These are phyloP conservation scores for Macadamia integrifolia DNA, from an alignment of 164 flowering plant species.

Conservation along the genomic window DNA sequence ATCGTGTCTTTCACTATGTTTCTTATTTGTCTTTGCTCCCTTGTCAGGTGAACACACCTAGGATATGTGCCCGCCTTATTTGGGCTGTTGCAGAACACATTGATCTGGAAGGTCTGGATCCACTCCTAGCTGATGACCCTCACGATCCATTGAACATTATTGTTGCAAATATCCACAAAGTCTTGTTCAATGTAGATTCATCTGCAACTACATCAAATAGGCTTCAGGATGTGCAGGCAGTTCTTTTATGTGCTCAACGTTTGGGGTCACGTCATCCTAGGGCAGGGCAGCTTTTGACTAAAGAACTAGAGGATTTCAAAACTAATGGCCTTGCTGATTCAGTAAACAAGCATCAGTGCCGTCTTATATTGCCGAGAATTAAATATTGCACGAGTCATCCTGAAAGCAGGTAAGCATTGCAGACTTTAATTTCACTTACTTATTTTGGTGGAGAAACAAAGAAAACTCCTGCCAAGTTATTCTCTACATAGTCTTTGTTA, in stretches of 20 bases:
- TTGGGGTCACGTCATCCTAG: slow-evolving; percentile 85
- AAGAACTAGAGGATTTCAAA: slow-evolving; percentile 95
- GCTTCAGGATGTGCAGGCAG: slow-evolving; percentile 94
- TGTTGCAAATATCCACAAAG: slow-evolving; percentile 77
- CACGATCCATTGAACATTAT: slow-evolving; percentile 90
- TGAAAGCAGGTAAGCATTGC: slow-evolving; percentile 56
- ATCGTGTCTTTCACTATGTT: background rate
- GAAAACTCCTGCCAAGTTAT: background rate
- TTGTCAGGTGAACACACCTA: slow-evolving; percentile 81
- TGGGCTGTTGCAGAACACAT: slow-evolving; percentile 96
- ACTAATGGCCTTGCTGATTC: slow-evolving; percentile 69
- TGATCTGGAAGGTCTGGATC: slow-evolving; percentile 92
- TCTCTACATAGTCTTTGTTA: background rate
- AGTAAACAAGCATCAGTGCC: slow-evolving; percentile 91
- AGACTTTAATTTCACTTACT: too few species aligned
- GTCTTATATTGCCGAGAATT: slow-evolving; percentile 83
- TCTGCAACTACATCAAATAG: slow-evolving; percentile 75
- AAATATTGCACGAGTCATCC: slow-evolving; percentile 66
- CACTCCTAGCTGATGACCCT: slow-evolving; percentile 97
- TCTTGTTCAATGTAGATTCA: slow-evolving; percentile 73
- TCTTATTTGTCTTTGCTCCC: slow-evolving; percentile 11
- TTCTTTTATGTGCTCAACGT: slow-evolving; percentile 80
- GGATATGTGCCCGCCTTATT: slow-evolving; percentile 81
- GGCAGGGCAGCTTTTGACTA: slow-evolving; percentile 77
- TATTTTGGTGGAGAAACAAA: background rate